Percentiles rank a stretch among this genome's conserved stretches.
Evolutionary conservation across 495 filamentous ascomycete species (phyloP).

Genomic region (Amorphotheca resinae): DNA sequence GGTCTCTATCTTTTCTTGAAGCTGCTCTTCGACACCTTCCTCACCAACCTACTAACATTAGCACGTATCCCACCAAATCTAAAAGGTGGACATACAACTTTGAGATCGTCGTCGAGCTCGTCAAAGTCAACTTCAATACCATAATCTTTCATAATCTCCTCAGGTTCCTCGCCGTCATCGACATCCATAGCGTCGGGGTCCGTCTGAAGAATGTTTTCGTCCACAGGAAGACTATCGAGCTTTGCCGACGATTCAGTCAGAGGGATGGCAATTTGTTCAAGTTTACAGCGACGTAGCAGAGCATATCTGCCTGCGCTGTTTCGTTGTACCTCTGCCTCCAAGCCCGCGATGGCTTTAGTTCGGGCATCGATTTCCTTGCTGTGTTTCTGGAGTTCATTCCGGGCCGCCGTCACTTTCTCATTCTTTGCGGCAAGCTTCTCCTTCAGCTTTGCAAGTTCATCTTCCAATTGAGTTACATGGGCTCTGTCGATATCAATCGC

Average conservation of each 20-base stretch:
- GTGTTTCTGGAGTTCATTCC: constrained; percentile 72
- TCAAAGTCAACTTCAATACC: constrained; percentile 89
- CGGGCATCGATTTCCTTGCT: constrained; percentile 71
- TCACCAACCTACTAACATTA: constrained; percentile 42
- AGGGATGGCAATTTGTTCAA: constrained; percentile 84
- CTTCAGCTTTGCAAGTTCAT: constrained; percentile 55
- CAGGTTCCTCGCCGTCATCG: constrained; percentile 40
- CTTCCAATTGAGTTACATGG: constrained; percentile 62
- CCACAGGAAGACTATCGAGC: constrained; percentile 72
- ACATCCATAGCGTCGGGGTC: constrained; percentile 84
- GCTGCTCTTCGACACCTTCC: constrained; percentile 59
- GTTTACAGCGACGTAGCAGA: constrained; percentile 75
- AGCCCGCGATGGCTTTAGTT: constrained; percentile 57
- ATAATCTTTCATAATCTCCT: constrained; percentile 57
- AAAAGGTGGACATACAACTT: constrained; percentile 43
- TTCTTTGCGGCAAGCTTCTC: constrained; percentile 51
- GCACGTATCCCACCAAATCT: not conserved
- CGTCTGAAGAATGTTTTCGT: constrained; percentile 50
- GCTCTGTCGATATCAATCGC: constrained; percentile 59
- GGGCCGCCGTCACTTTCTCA: constrained; percentile 69
- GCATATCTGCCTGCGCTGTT: constrained; percentile 72
- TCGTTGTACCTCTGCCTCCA: constrained; percentile 75
- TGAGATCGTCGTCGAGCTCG: constrained; percentile 72
- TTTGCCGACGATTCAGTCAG: constrained; percentile 57
- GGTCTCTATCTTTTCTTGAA: constrained; percentile 63